These are phyloP conservation scores for Microthlaspi erraticum DNA, from an alignment of 345 rosid species.

Conservation along the genomic window DNA sequence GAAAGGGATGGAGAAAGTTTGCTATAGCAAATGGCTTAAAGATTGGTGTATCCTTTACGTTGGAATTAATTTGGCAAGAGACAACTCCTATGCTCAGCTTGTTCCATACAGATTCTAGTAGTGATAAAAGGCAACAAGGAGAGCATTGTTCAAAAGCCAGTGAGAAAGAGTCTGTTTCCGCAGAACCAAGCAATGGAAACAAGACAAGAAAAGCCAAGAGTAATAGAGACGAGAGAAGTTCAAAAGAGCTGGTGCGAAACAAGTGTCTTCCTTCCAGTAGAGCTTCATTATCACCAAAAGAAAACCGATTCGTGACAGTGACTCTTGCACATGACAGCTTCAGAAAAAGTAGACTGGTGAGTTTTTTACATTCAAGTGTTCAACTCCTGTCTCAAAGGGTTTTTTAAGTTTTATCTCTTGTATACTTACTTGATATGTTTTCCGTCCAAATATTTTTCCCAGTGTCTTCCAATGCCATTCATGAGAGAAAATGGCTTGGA, in stretches of 20 bases:
- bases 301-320: not conserved
- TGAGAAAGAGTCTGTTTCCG: not conserved
- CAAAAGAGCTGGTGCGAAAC: too few species aligned
- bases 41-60: slow-evolving; percentile 3
- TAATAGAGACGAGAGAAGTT: not conserved
- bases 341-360: not conserved
- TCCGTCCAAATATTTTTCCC: too few species aligned
- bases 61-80: slow-evolving; percentile 28
- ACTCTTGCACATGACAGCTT: not conserved
- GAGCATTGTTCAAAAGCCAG: not conserved
- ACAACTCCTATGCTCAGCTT: slow-evolving; percentile 18
- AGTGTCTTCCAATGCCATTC: too few species aligned
- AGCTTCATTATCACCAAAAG: not conserved
- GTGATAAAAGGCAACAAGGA: not conserved
- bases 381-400: not conserved
- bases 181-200: not conserved
- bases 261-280: too few species aligned
- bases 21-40: not conserved
- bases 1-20: not conserved
- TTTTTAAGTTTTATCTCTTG: too few species aligned
- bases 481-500: slow-evolving; percentile 18
- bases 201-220: not conserved
- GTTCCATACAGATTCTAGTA: not conserved
- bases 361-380: not conserved
- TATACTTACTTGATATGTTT: too few species aligned